Evolutionary conservation across 2,329 filamentous ascomycete species (phyloP), one percentile per base, ranked within the genome.

Genomic region (Cercospora beticola): DNA sequence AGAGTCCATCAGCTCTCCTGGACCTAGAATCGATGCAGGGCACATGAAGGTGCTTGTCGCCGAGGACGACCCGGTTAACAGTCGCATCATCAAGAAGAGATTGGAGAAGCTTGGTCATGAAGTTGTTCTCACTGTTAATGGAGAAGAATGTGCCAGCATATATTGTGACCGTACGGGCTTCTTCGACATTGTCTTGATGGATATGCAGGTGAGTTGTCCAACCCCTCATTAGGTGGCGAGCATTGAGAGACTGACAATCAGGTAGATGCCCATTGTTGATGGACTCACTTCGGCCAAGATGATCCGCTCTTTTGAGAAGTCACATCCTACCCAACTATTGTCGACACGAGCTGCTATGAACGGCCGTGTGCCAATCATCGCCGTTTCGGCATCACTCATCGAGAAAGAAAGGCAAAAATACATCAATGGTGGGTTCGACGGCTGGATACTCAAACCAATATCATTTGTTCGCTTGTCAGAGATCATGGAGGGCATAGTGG

Each of bases 231-330:
- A n/a, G 8, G 3, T 18, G 12, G 23, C 21, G 18, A 26, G 46
- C 26, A 18, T 58, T 26, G 54, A 31, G 40, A 61, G 26, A 60
- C 72, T 75, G 68, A 76, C 66, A 12, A 43, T 4, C 54, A 2
- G 16, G 2, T 65, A 96, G 92, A 97, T 97, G 93, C 93, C 93
- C 18, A 95, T 97, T 33, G 91, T 96, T 4, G 92, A 97, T 76
- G 93, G 93, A 14, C 85, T 94, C 28, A 88, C 86, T 3, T 93
- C 92, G 16, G 91, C 93, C 0, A 93, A 92, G 79, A 90, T 93
- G 86, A 97, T 97, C 70, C 86, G 93, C 28, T 88, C 88, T 0
- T 89, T 86, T 64, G 93, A 96, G 76, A 86, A 86, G 66, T 81
- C 81, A 0, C 82, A 82, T 78, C 83, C 58, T 58, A 76, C 74